Evolutionary conservation across 352 stramenopile species (phyloP), one percentile per base, ranked within the genome.

Genomic region (Plasmopara viticola): DNA sequence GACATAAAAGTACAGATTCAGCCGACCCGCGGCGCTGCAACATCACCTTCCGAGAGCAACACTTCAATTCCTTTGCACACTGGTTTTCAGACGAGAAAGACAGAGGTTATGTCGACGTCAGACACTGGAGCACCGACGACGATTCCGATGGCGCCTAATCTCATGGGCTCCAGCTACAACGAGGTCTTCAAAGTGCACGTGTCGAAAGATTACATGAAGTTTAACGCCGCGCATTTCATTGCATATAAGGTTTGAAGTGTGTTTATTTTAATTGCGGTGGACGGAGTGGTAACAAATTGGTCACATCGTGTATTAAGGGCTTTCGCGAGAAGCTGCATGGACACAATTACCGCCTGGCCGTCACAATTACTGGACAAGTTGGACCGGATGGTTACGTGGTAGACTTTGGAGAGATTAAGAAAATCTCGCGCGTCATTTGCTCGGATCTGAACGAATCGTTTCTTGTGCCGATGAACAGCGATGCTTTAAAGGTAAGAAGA

Each of bases 401-500:
- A 13, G 96, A 99, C 68, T 99, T 98, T 86, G 96, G 96, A 33
- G 87, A 98, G 53, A 94, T 99, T 56, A 99, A 99, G 69, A 95
- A 94, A 65, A 96, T 97, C 40, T 86, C 78, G 17, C 84, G 90
- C 28, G 79, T 91, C 10, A 86, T 98, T 44, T 98, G 96, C 73
- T 98, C 97, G 66, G 74, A 96, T 57, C 62, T 98, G 57, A 98
- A 99, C 69, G 95, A 99, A 69, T 94, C 94, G 33, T 98, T 99
- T 64, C 73, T 99, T 7, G 96, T 96, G 51, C 96, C 96, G 0
- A 97, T 95, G 72, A 83, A 95, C 50, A 98, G 90, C 46, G 84
- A 98, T 58, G 91, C 94, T 5, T 68, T 99, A 9, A 86, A 93
- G 45, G 81, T 91, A 53, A 14, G 20, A 8, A 10, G 6, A 15